Evolutionary conservation across 2,329 filamentous ascomycete genomes (phyloP).

Genomic region (Aspergillus sp.): DNA sequence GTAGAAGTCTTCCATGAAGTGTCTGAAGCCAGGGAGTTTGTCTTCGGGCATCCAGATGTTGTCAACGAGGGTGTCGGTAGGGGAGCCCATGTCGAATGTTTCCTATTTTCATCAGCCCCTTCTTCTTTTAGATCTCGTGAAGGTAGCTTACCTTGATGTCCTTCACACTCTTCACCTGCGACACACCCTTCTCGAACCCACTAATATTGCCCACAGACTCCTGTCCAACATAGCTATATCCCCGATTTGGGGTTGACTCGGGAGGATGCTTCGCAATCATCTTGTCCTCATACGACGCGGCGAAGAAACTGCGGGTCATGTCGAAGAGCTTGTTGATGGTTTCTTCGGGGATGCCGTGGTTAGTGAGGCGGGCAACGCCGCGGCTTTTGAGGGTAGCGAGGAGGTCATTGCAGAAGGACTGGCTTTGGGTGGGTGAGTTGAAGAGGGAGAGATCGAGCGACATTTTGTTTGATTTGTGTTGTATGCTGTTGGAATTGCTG

Average conservation of each 20-base stretch:
- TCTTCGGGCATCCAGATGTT: conserved; percentile 46
- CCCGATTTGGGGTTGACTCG: conserved; percentile 23
- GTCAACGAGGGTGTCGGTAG: conserved; percentile 30
- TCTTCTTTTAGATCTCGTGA: neutral
- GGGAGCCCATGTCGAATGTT: conserved; percentile 44
- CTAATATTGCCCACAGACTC: conserved; percentile 22
- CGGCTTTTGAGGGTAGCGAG: conserved; percentile 11
- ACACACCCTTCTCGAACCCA: conserved; percentile 14
- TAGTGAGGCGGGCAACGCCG: conserved; percentile 11
- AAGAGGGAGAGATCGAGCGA: neutral
- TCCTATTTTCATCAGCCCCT: conserved; percentile 17
- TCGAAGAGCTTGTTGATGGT: conserved; percentile 11
- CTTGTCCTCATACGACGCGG: conserved; percentile 20
- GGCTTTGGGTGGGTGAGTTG: neutral
- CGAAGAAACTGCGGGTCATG: conserved; percentile 13
- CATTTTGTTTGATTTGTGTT: neutral
- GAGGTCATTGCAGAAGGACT: conserved; percentile 1
- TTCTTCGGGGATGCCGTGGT: conserved; percentile 12
- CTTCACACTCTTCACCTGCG: conserved; percentile 11
- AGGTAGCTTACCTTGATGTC: conserved; percentile 14
- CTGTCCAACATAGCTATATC: conserved; percentile 25
- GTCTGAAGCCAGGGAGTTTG: conserved; percentile 39
- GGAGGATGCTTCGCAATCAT: conserved; percentile 24
- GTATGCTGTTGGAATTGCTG: neutral
- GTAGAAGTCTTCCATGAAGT: conserved; percentile 31